These are phyloP conservation scores for Mycena galericulata DNA, from an alignment of 768 basidiomycete genomes.

Conservation along the genomic window DNA sequence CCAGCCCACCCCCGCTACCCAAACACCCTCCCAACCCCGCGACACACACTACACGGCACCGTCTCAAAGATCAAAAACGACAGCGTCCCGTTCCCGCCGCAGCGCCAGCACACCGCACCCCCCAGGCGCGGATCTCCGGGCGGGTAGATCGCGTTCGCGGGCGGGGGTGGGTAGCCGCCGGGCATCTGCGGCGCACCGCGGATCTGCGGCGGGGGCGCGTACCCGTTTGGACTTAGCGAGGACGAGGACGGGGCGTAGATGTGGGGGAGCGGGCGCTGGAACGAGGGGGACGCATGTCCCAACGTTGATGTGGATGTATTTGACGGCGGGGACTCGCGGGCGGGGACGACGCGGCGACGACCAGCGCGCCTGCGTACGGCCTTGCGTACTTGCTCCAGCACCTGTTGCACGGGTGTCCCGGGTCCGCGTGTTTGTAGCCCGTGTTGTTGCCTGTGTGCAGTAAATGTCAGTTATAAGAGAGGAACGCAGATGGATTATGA, in stretches of 20 bases:
- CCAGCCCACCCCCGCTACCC: not conserved
- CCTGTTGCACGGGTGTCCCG: constrained; percentile 71
- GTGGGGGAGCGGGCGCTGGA: constrained; percentile 54
- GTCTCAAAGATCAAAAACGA: constrained; percentile 67
- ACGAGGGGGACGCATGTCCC: constrained; percentile 38
- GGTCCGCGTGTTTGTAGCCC: constrained; percentile 80
- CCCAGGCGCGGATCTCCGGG: constrained; percentile 82
- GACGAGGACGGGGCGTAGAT: constrained; percentile 16
- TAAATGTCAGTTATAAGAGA: not conserved
- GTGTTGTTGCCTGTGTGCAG: constrained; percentile 69
- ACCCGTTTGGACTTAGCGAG: constrained; percentile 14
- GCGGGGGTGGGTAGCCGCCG: not conserved
- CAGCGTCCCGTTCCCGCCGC: constrained; percentile 67
- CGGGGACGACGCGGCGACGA: constrained; percentile 45
- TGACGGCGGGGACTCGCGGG: not conserved
- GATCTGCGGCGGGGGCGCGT: constrained; percentile 1
- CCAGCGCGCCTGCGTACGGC: constrained; percentile 70
- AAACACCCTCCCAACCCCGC: constrained; percentile 69
- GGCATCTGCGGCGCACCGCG: constrained; percentile 27
- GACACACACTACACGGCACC: constrained; percentile 66
- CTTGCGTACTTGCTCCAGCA: constrained; percentile 82
- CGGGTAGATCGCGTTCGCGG: constrained; percentile 51
- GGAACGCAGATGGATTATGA: not conserved
- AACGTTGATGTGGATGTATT: too few species aligned
- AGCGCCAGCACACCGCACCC: constrained; percentile 73